A percentile compares a stretch with the other conserved stretches of the same genome.
phyloP scores from a whole-genome alignment of 2,329 filamentous ascomycete genomes.

The Neonectria neomacrospora region DNA sequence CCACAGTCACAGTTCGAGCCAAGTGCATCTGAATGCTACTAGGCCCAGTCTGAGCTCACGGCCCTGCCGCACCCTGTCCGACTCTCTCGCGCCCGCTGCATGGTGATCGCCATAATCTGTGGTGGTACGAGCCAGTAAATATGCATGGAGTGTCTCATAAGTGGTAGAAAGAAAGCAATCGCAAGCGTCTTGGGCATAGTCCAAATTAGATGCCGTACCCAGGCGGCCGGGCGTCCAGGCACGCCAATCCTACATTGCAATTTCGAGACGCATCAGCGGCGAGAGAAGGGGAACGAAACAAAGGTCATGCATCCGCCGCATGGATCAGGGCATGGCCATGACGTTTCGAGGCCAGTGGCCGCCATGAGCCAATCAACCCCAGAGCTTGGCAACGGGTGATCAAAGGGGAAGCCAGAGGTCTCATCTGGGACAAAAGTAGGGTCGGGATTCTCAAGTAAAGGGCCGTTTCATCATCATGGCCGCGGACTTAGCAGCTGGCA shows the following conservation, averaged over 20 bases:
- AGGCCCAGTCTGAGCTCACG: slow-evolving; percentile 5
- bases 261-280: slow-evolving; percentile 35
- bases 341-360: slow-evolving; percentile 25
- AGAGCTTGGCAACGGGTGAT: slow-evolving; percentile 20
- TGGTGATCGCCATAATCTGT: not conserved
- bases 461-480: slow-evolving; percentile 24
- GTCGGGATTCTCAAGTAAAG: slow-evolving; percentile 17
- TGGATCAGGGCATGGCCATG: slow-evolving; percentile 37
- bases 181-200: too few relatives aligned
- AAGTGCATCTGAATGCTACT: not conserved
- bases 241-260: slow-evolving; percentile 32
- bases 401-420: slow-evolving; percentile 28
- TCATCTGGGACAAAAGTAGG: slow-evolving; percentile 13
- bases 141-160: slow-evolving; percentile 12
- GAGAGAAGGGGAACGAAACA: slow-evolving; percentile 25
- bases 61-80: slow-evolving; percentile 6
- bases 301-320: slow-evolving; percentile 41
- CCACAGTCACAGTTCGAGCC: not conserved
- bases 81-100: not conserved
- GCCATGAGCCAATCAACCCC: slow-evolving; percentile 28
- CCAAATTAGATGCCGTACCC: slow-evolving; percentile 12
- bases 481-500: not conserved
- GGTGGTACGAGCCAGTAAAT: not conserved
- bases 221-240: slow-evolving; percentile 17
- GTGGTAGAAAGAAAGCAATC: too few relatives aligned